Base-by-base conservation (phyloP, 305 asterid genomes). In the Fraxinus velutina region DNA sequence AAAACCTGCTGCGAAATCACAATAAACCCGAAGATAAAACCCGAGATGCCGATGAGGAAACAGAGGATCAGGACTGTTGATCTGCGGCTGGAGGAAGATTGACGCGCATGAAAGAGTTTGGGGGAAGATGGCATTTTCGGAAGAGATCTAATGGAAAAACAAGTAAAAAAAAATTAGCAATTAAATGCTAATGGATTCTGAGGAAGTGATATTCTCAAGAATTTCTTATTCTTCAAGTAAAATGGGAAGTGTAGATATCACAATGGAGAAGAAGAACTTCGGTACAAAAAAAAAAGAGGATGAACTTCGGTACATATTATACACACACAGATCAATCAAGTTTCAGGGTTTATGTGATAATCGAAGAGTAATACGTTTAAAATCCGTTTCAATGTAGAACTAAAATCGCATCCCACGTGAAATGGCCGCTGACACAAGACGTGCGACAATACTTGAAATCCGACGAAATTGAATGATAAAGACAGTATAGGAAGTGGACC, bases 91-190 rank as follows among this genome's bases (percentile, higher is more conserved):
- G 83, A 84, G 52, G 87, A 74, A 3, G 91, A 68, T 6, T 89
- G 83, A 10, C 95, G 88, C 36, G 96, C 92, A 80, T 90, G 47
- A 89, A 91, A 90, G 75, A 84, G 19, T 80, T 96, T 96, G 24
- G 97, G 96, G 75, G 97, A 92, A 57, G 97, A 86, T 37, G 97
- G 94, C 97, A 92, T 93, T 77, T 87, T 83, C 73, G n/a, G 73
- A 64, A 24, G n/a, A 62, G 72, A 62, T 22, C 72, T 2, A 64
- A 24, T 27, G n/a, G 34, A 64, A 24, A 27, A 64, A 1, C 29
- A 47, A 47, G 60, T 1, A 5, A 1, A 1, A 50, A 50, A 17
- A 52, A 50, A 15, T 47, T 52, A 55, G 66, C 66, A 17, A 55
- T 55, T 55, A 50, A 50, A 15, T 44, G 12, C 27, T 55, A 55